These are phyloP conservation scores for Ramalina peruviana DNA, from an alignment of 495 filamentous ascomycete genomes.

Conservation along the genomic window DNA sequence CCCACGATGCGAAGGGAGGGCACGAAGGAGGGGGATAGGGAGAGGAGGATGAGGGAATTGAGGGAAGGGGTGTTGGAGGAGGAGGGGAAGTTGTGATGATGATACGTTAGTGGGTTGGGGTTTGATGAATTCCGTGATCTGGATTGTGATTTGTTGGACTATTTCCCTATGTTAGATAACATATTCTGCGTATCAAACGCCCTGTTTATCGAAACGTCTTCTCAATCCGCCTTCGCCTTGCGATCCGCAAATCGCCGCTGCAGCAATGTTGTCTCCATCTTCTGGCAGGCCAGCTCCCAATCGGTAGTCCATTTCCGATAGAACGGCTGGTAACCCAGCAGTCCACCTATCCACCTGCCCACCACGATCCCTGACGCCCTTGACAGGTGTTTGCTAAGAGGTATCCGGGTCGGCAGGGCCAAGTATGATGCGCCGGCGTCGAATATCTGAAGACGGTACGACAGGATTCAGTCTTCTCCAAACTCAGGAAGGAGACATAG, in stretches of 20 bases:
- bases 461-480: no score
- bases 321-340: slow-evolving; percentile 40
- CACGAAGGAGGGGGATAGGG: no score
- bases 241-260: slow-evolving; percentile 11
- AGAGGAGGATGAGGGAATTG: no score
- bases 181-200: no score
- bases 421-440: slow-evolving; percentile 36
- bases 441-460: background rate
- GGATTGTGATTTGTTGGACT: no score
- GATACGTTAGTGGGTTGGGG: no score
- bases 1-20: no score
- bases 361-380: slow-evolving; percentile 28
- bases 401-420: slow-evolving; percentile 31
- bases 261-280: slow-evolving; percentile 29
- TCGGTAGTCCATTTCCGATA: slow-evolving; percentile 36
- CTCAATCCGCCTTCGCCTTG: background rate
- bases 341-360: slow-evolving; percentile 35
- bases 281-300: slow-evolving; percentile 31
- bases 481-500: background rate
- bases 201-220: background rate
- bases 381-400: slow-evolving; percentile 25
- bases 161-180: no score
- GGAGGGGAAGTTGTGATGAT: no score
- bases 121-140: no score
- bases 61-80: no score